phyloP scores from a whole-genome alignment of 2,329 filamentous ascomycete genomes.

The Pseudocercospora musae region DNA sequence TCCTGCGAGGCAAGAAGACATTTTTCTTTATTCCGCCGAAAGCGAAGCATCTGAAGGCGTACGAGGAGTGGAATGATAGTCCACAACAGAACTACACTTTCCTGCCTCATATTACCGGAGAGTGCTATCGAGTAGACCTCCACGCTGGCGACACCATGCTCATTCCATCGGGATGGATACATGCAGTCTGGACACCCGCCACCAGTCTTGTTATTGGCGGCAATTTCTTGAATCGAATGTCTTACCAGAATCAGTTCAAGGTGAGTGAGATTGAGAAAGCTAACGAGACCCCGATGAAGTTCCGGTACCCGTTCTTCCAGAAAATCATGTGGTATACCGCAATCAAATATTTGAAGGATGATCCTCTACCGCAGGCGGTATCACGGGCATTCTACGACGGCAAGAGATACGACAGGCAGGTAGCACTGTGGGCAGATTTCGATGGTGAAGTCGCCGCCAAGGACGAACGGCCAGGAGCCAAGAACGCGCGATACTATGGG shows the following conservation, averaged over 20 bases:
- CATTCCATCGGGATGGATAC: conserved; percentile 69
- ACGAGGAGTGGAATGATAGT: conserved; percentile 68
- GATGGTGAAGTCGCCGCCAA: conserved; percentile 50
- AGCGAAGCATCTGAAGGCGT: conserved; percentile 65
- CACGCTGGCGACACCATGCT: conserved; percentile 67
- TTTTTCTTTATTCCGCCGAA: conserved; percentile 71
- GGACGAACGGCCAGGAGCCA: conserved; percentile 48
- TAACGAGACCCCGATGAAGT: conserved; percentile 63
- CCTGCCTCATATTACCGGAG: conserved; percentile 61
- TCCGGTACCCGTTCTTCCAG: conserved; percentile 66
- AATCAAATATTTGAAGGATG: conserved; percentile 61
- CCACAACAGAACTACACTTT: conserved; percentile 65
- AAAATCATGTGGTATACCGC: conserved; percentile 67
- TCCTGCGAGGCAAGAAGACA: conserved; percentile 65
- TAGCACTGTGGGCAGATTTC: conserved; percentile 58
- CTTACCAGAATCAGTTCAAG: conserved; percentile 65
- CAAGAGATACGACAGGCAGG: conserved; percentile 53
- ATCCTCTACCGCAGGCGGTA: conserved; percentile 59
- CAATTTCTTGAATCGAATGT: conserved; percentile 64
- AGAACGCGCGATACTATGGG: conserved; percentile 59
- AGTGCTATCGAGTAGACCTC: conserved; percentile 65
- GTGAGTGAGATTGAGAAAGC: conserved; percentile 65
- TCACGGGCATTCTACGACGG: conserved; percentile 55
- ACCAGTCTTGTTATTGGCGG: conserved; percentile 69
- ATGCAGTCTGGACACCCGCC: conserved; percentile 67